Conservation (phyloP, 1,139 yeast species). For the Geotrichum siamense region DNA sequence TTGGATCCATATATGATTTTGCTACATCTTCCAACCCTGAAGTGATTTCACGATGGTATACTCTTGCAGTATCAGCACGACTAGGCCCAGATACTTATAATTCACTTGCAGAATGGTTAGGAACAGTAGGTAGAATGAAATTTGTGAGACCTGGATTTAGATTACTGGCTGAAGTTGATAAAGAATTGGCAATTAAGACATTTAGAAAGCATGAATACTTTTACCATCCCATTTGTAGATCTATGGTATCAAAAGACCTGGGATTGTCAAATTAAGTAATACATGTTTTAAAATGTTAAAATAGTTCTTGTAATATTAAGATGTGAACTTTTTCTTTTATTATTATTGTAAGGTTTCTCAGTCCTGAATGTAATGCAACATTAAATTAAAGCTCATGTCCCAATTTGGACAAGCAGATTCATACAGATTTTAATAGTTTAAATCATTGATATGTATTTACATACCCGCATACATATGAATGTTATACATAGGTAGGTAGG, state of each 20-base stretch:
- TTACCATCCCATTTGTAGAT: slow-evolving; percentile 82
- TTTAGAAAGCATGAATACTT: slow-evolving; percentile 50
- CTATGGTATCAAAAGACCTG: slow-evolving; percentile 74
- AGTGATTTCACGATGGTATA: slow-evolving; percentile 70
- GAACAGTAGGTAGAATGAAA: slow-evolving; percentile 92
- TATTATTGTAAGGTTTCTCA: no score
- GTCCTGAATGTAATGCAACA: no score
- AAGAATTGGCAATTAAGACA: slow-evolving; percentile 55
- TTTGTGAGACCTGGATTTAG: slow-evolving; percentile 83
- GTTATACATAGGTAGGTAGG: no score
- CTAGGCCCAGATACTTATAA: slow-evolving; percentile 39
- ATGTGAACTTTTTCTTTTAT: no score
- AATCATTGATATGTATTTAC: no score
- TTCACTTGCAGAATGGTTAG: slow-evolving; percentile 70
- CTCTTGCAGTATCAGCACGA: slow-evolving; percentile 43
- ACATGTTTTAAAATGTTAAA: no score
- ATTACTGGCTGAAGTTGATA: slow-evolving; percentile 56
- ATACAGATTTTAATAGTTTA: no score
- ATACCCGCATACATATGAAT: no score
- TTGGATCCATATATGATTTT: slow-evolving; percentile 45
- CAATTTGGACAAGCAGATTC: no score
- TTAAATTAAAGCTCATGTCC: no score
- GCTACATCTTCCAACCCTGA: slow-evolving; percentile 63
- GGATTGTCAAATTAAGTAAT: slow-evolving; percentile 4
- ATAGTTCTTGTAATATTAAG: no score